Conservation (phyloP, 2,329 filamentous ascomycete species). For the Sporothrix globosa region DNA sequence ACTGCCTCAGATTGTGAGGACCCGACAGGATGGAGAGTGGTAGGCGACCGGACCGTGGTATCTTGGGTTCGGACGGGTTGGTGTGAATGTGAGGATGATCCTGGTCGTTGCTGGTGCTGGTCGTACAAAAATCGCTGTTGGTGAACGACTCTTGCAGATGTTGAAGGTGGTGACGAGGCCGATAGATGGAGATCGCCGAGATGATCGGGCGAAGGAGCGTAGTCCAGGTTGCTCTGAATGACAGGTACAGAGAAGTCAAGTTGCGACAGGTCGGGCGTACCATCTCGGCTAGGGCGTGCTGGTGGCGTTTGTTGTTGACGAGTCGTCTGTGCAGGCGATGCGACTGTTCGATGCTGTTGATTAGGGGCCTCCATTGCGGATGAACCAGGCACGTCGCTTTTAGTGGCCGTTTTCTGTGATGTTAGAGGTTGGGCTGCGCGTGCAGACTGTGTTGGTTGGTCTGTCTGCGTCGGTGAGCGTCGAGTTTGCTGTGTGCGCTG, state of each 20-base stretch:
- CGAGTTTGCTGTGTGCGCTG: conserved; percentile 21
- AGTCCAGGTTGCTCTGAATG: conserved; percentile 65
- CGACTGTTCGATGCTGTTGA: conserved; percentile 36
- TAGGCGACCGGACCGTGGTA: conserved; percentile 33
- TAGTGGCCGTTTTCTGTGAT: conserved; percentile 33
- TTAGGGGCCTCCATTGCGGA: conserved; percentile 36
- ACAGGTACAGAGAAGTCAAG: conserved; percentile 56
- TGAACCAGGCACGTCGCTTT: conserved; percentile 24
- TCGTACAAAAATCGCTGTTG: conserved; percentile 34
- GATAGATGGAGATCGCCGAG: conserved; percentile 46
- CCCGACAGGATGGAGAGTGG: conserved; percentile 2
- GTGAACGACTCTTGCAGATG: conserved; percentile 30
- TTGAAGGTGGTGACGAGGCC: conserved; percentile 34
- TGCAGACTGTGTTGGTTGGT: conserved; percentile 33
- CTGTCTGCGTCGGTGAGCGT: conserved; percentile 33
- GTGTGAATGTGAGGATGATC: conserved; percentile 42
- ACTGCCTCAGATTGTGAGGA: not conserved
- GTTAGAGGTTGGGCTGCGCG: conserved; percentile 33
- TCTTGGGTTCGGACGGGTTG: conserved; percentile 40
- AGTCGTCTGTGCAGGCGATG: conserved; percentile 38
- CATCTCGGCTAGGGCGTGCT: conserved; percentile 68
- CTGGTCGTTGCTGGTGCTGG: conserved; percentile 38
- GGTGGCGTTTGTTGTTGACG: conserved; percentile 51
- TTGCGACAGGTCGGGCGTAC: conserved; percentile 64
- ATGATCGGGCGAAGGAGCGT: conserved; percentile 54